These are phyloP conservation scores for Leucosporidium scottii DNA, from an alignment of 768 basidiomycete species.

Conservation along the genomic window DNA sequence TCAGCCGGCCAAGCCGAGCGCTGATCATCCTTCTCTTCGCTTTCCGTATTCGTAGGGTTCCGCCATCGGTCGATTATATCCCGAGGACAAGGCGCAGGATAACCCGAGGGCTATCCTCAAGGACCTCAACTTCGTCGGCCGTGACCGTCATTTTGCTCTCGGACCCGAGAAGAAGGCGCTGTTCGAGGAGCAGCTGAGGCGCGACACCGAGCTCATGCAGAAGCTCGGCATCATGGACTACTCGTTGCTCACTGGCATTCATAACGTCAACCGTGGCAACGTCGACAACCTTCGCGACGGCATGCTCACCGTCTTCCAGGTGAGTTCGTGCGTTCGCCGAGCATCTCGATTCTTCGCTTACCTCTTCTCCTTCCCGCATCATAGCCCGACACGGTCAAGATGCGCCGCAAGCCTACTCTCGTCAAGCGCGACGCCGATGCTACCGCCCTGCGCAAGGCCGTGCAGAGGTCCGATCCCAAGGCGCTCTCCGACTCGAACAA, in stretches of 20 bases:
- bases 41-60: slow-evolving; percentile 46
- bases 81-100: slow-evolving; percentile 66
- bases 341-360: background rate
- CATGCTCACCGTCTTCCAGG: slow-evolving; percentile 85
- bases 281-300: slow-evolving; percentile 83
- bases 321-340: slow-evolving; percentile 45
- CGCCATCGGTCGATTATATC: slow-evolving; percentile 77
- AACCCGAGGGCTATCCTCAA: slow-evolving; percentile 88
- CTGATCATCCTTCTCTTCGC: background rate
- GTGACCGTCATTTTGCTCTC: slow-evolving; percentile 68
- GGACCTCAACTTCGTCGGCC: slow-evolving; percentile 92
- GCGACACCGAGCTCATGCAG: slow-evolving; percentile 81
- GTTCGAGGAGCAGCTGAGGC: slow-evolving; percentile 78
- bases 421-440: slow-evolving; percentile 61
- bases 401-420: slow-evolving; percentile 57
- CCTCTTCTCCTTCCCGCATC: background rate
- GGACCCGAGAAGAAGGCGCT: slow-evolving; percentile 92
- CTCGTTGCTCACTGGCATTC: slow-evolving; percentile 85
- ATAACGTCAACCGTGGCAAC: slow-evolving; percentile 84
- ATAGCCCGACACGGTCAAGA: slow-evolving; percentile 61
- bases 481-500: slow-evolving; percentile 51
- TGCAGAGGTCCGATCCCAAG: slow-evolving; percentile 73
- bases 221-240: slow-evolving; percentile 90
- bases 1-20: background rate
- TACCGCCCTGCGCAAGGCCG: slow-evolving; percentile 73